Evolutionary conservation across 495 filamentous ascomycete species (phyloP).

Genomic region (Aspergillus sparsus): DNA sequence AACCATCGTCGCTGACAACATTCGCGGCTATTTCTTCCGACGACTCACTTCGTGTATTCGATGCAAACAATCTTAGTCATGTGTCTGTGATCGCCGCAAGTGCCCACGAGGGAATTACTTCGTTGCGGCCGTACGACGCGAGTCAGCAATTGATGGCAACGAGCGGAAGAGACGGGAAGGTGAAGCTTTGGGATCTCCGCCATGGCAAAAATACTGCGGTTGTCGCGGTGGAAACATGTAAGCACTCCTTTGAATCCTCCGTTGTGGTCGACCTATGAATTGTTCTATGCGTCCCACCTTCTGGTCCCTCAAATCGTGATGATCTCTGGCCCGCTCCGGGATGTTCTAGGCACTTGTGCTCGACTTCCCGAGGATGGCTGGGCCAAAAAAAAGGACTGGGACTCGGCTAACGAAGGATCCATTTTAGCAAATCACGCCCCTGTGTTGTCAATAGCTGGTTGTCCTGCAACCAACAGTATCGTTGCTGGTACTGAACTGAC

Average conservation of each 20-base stretch:
- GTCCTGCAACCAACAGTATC: slow-evolving; percentile 56
- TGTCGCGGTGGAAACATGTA: slow-evolving; percentile 45
- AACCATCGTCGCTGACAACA: slow-evolving; percentile 30
- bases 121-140: slow-evolving; percentile 38
- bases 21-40: slow-evolving; percentile 59
- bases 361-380: neutral
- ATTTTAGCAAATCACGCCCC: slow-evolving; percentile 46
- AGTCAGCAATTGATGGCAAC: slow-evolving; percentile 41
- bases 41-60: slow-evolving; percentile 55
- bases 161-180: slow-evolving; percentile 51
- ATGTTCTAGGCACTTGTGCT: neutral
- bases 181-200: slow-evolving; percentile 51
- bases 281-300: neutral
- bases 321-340: no score
- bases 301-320: neutral
- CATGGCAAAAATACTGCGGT: slow-evolving; percentile 32
- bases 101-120: slow-evolving; percentile 48
- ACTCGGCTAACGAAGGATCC: slow-evolving; percentile 19
- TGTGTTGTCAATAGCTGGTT: slow-evolving; percentile 70
- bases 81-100: slow-evolving; percentile 34
- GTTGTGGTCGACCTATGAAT: slow-evolving; percentile 1
- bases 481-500: slow-evolving; percentile 79
- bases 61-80: slow-evolving; percentile 40
- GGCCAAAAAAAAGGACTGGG: neutral
- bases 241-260: slow-evolving; percentile 20